These are phyloP conservation scores for Zizania palustris DNA, from an alignment of 202 grass and related monocot species.

Conservation along the genomic window DNA sequence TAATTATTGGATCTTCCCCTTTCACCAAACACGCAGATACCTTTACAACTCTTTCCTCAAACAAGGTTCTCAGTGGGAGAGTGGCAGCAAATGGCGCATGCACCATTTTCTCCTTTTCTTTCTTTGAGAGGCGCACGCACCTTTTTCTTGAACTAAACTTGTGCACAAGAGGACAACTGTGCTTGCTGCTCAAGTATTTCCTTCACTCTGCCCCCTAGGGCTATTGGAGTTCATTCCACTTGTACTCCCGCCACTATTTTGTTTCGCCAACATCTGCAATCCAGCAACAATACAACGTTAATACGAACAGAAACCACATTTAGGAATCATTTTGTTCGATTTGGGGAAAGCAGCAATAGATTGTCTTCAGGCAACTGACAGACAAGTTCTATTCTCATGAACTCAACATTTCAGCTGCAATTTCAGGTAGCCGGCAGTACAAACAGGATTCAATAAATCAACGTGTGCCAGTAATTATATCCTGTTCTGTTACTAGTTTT, in stretches of 20 bases:
- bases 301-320: background rate
- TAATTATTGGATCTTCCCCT: constrained; percentile 24
- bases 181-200: constrained; percentile 24
- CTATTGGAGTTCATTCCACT: constrained; percentile 7
- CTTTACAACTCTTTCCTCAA: constrained; percentile 6
- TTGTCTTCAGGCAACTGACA: background rate
- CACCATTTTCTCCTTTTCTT: background rate
- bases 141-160: constrained; percentile 1
- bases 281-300: constrained; percentile 20
- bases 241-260: constrained; percentile 27
- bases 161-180: background rate
- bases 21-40: constrained; percentile 1
- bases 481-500: constrained; percentile 14
- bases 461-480: background rate
- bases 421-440: constrained; percentile 19
- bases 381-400: constrained; percentile 4
- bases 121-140: background rate
- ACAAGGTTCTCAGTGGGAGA: background rate
- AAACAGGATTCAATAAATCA: background rate
- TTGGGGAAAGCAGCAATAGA: background rate
- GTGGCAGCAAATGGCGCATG: background rate
- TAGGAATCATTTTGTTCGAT: background rate
- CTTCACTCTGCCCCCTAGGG: constrained; percentile 14
- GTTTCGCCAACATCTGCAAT: constrained; percentile 37
- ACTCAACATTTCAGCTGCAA: background rate